Percentiles rank a stretch among this genome's conserved stretches.
Evolutionary conservation across 495 filamentous ascomycete genomes (phyloP).

Genomic region (Hypoxylon lenormandii): DNA sequence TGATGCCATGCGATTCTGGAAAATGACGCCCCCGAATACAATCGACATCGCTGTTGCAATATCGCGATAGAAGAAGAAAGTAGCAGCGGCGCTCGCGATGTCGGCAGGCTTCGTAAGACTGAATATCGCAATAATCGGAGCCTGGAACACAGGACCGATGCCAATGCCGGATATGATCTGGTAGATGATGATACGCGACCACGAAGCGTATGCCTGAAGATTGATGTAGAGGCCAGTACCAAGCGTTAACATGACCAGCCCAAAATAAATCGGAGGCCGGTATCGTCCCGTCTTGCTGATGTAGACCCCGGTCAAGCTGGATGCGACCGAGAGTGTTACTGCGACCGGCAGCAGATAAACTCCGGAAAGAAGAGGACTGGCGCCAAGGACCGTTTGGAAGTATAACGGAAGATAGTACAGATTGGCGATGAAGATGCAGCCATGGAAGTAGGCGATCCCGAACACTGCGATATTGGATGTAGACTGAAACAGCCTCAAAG

Average conservation of each 20-base stretch:
- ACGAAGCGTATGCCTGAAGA: constrained; percentile 62
- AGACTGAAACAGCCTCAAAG: constrained; percentile 72
- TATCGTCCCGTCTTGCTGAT: constrained; percentile 79
- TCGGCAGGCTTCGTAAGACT: constrained; percentile 70
- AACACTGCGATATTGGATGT: constrained; percentile 70
- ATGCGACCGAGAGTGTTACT: constrained; percentile 73
- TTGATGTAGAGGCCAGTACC: constrained; percentile 75
- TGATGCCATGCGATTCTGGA: constrained; percentile 61
- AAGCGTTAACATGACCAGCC: constrained; percentile 68
- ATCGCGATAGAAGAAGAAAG: constrained; percentile 73
- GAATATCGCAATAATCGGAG: constrained; percentile 83
- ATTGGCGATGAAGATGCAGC: constrained; percentile 77
- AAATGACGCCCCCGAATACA: constrained; percentile 76
- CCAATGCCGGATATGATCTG: constrained; percentile 77
- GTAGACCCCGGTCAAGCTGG: constrained; percentile 72
- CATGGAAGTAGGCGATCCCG: constrained; percentile 71
- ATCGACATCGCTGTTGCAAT: constrained; percentile 74
- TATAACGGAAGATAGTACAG: constrained; percentile 83
- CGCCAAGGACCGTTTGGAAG: constrained; percentile 79
- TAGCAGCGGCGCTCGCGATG: constrained; percentile 74
- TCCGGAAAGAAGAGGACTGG: constrained; percentile 77
- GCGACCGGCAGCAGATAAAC: constrained; percentile 83
- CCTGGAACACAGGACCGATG: constrained; percentile 75
- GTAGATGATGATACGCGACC: constrained; percentile 70
- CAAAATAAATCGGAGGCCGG: constrained; percentile 66